A percentile compares a stretch with the other conserved stretches of the same genome.
These are phyloP conservation scores for Penicillium antarcticum DNA, from an alignment of 495 filamentous ascomycete genomes.

Conservation along the genomic window DNA sequence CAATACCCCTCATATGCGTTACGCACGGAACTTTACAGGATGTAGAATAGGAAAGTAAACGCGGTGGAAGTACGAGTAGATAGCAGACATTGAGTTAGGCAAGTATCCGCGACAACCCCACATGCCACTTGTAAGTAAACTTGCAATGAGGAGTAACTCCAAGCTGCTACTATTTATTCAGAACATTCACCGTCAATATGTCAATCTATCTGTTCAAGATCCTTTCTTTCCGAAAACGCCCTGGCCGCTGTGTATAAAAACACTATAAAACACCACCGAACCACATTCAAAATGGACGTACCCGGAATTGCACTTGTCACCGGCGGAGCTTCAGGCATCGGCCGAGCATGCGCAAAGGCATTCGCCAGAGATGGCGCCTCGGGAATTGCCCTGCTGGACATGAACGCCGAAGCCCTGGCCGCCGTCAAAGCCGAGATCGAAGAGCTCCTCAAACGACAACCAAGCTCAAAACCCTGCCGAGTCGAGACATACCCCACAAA, in stretches of 20 bases:
- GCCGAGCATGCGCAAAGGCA: conserved; percentile 14
- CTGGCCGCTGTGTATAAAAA: neutral
- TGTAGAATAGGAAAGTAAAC: neutral
- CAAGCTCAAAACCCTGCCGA: conserved; percentile 1
- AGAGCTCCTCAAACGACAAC: neutral
- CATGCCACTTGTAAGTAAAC: neutral
- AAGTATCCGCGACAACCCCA: conserved; percentile 18
- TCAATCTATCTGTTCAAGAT: too few species aligned
- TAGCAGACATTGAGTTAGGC: neutral
- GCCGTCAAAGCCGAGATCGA: conserved; percentile 16
- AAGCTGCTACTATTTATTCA: too few species aligned
- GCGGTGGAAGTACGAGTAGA: neutral
- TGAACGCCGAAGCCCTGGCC: conserved; percentile 13
- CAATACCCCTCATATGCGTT: too few species aligned
- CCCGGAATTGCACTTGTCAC: conserved; percentile 23
- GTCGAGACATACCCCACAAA: conserved; percentile 23
- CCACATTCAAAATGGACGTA: conserved; percentile 11
- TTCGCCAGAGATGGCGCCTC: conserved; percentile 19
- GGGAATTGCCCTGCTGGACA: conserved; percentile 15
- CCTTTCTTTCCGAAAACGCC: neutral
- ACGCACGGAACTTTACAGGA: too few species aligned
- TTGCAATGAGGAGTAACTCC: neutral
- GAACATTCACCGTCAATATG: too few species aligned
- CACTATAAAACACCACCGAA: neutral
- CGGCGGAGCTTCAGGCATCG: conserved; percentile 21